phyloP scores from a whole-genome alignment of 768 basidiomycete genomes.

The Pholiota conissans region DNA sequence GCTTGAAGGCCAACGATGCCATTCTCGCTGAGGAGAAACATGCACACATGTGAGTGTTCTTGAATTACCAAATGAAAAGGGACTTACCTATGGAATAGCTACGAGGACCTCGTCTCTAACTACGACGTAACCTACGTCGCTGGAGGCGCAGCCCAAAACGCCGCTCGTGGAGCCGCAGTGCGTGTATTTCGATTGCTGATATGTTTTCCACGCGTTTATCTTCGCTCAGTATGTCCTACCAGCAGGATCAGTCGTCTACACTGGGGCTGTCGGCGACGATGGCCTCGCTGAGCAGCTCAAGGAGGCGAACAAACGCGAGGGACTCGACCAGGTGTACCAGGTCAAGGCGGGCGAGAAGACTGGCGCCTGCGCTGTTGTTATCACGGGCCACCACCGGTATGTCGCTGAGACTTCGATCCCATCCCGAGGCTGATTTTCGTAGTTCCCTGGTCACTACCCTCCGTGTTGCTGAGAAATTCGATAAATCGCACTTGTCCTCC shows the following conservation, averaged over 20 bases:
- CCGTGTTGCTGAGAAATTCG: conserved; percentile 88
- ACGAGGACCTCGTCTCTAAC: conserved; percentile 81
- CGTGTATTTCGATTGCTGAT: conserved; percentile 26
- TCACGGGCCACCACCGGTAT: conserved; percentile 91
- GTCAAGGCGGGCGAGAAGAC: conserved; percentile 88
- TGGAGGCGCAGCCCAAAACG: conserved; percentile 96
- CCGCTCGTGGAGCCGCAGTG: conserved; percentile 95
- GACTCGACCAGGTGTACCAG: conserved; percentile 84
- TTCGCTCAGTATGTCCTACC: conserved; percentile 85
- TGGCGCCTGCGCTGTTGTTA: conserved; percentile 94
- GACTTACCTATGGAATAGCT: conserved; percentile 48
- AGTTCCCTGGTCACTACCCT: conserved; percentile 94
- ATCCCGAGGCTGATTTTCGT: not conserved
- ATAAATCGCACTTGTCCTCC: conserved; percentile 75
- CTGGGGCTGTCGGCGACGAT: conserved; percentile 93
- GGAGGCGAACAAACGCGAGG: conserved; percentile 89
- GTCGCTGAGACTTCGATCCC: conserved; percentile 15
- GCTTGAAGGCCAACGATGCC: conserved; percentile 91
- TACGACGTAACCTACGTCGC: conserved; percentile 87
- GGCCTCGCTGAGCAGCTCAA: conserved; percentile 88
- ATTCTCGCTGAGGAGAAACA: conserved; percentile 93
- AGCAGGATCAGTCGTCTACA: conserved; percentile 84
- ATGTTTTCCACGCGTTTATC: not conserved
- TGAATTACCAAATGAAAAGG: not conserved
- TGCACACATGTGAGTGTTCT: conserved; percentile 64